Conservation (phyloP, 2,329 filamentous ascomycete species). For the Neopestalotiopsis rosae region DNA sequence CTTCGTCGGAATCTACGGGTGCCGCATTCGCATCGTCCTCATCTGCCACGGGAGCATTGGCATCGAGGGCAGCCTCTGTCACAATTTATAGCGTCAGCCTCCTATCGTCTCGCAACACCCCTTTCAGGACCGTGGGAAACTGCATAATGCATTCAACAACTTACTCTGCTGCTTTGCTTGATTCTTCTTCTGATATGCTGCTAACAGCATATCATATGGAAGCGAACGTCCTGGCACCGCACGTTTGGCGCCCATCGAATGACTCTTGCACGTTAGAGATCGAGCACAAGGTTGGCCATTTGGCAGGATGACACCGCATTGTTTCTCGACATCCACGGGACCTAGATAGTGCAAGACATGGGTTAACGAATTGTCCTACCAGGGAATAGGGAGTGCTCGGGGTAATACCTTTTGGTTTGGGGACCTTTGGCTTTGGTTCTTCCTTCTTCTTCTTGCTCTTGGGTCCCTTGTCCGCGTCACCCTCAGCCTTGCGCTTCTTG, state of each 20-base stretch:
- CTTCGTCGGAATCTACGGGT: slow-evolving; percentile 92
- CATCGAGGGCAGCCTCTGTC: slow-evolving; percentile 89
- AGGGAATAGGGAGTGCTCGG: neutral
- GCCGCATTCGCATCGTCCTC: slow-evolving; percentile 80
- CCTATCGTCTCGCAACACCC: neutral
- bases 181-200: slow-evolving; percentile 95
- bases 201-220: slow-evolving; percentile 90
- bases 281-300: slow-evolving; percentile 88
- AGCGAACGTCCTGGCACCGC: slow-evolving; percentile 85
- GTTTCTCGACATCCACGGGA: slow-evolving; percentile 90
- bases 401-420: slow-evolving; percentile 79
- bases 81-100: neutral
- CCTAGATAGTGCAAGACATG: slow-evolving; percentile 46
- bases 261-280: slow-evolving; percentile 91
- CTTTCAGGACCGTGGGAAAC: neutral
- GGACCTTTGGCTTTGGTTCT: slow-evolving; percentile 80
- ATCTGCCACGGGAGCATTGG: slow-evolving; percentile 88
- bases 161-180: slow-evolving; percentile 96
- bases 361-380: slow-evolving; percentile 18
- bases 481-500: slow-evolving; percentile 80
- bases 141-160: slow-evolving; percentile 37
- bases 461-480: slow-evolving; percentile 78
- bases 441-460: slow-evolving; percentile 97
- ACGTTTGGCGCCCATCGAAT: slow-evolving; percentile 93
- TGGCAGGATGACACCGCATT: slow-evolving; percentile 85